These are phyloP conservation scores for Dendrobium officinale DNA, from an alignment of 106 monocot species.

Conservation along the genomic window DNA sequence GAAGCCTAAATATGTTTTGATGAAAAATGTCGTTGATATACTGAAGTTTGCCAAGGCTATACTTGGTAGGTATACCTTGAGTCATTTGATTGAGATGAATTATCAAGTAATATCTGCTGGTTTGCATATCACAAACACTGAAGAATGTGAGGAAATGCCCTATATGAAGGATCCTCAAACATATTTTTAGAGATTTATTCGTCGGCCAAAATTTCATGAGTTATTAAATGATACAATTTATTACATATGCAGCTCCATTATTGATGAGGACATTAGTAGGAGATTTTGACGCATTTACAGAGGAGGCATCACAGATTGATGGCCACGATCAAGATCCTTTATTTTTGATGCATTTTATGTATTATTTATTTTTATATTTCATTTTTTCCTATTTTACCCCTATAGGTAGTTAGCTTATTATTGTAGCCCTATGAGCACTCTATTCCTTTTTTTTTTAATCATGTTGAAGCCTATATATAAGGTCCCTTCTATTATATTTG, in stretches of 20 bases:
- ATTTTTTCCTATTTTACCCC: no score
- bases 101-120: slow-evolving; percentile 45
- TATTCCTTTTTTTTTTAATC: no score
- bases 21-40: slow-evolving; percentile 93
- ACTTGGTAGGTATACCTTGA: slow-evolving; percentile 77
- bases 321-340: no score
- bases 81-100: slow-evolving; percentile 61
- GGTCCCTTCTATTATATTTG: no score
- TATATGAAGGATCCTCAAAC: slow-evolving; percentile 23
- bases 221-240: background rate
- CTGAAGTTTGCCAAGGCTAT: slow-evolving; percentile 74
- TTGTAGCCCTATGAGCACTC: no score
- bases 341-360: no score
- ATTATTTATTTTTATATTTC: no score
- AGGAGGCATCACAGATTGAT: no score
- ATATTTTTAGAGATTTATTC: slow-evolving; percentile 24
- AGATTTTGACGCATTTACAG: no score
- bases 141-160: slow-evolving; percentile 18
- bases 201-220: slow-evolving; percentile 13
- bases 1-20: slow-evolving; percentile 79
- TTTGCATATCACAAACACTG: slow-evolving; percentile 18
- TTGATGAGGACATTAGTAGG: no score
- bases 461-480: no score
- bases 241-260: background rate
- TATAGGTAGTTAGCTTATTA: no score